Evolutionary conservation across 1,139 yeast species (phyloP).

Genomic region (Debaryomyces udenii): DNA sequence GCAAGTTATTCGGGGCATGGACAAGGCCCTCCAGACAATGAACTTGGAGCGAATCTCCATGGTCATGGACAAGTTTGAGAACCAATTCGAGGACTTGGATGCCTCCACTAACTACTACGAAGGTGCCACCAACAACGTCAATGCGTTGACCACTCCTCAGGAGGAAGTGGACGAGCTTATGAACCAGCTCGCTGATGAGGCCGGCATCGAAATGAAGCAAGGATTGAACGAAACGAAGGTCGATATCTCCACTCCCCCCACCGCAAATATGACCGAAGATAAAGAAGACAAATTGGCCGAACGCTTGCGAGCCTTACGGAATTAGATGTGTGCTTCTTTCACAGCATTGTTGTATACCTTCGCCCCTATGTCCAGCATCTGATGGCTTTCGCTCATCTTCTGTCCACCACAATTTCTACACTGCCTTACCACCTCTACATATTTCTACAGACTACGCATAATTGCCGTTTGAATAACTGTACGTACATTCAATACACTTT

Average conservation of each 20-base stretch:
- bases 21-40: conserved; percentile 93
- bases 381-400: not conserved
- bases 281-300: conserved; percentile 89
- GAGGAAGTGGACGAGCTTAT: conserved; percentile 92
- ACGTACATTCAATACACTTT: too few relatives aligned
- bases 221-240: conserved; percentile 63
- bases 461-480: too few relatives aligned
- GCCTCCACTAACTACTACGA: conserved; percentile 94
- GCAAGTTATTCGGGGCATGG: conserved; percentile 93
- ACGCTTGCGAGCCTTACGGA: conserved; percentile 74
- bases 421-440: too few relatives aligned
- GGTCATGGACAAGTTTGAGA: conserved; percentile 97
- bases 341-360: too few relatives aligned
- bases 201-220: conserved; percentile 91
- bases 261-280: conserved; percentile 56
- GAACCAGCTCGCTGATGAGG: conserved; percentile 96
- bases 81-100: conserved; percentile 94
- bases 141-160: conserved; percentile 89
- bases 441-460: too few relatives aligned
- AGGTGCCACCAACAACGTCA: conserved; percentile 83
- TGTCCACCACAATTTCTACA: too few relatives aligned
- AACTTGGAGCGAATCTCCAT: conserved; percentile 87
- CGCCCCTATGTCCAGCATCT: not conserved
- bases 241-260: conserved; percentile 45
- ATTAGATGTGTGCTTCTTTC: conserved; percentile 18